Percentiles rank a stretch among this genome's conserved stretches.
Evolutionary conservation across 2,329 filamentous ascomycete genomes (phyloP).

Genomic region (Diaporthe nobilis): DNA sequence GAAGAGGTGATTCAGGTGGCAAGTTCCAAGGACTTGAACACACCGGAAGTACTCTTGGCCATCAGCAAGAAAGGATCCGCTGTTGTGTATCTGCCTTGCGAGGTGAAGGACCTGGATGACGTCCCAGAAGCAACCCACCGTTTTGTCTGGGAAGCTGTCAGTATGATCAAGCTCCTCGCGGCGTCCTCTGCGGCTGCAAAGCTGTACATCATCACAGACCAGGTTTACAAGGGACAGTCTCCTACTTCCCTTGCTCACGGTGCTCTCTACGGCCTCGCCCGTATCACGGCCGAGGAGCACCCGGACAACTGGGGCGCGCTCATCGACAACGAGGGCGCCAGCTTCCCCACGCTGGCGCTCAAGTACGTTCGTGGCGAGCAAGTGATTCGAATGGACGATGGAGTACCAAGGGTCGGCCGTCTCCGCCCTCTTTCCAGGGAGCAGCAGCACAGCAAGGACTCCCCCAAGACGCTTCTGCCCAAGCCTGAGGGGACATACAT

Average conservation of each 20-base stretch:
- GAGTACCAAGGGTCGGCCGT: background rate
- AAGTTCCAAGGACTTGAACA: background rate
- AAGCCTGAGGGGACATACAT: constrained; percentile 44
- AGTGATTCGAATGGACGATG: background rate
- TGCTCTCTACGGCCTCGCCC: background rate
- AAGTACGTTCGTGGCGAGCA: background rate
- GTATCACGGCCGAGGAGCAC: background rate
- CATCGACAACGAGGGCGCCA: background rate
- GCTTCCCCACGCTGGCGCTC: background rate
- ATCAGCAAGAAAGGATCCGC: background rate
- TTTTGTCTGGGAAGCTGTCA: background rate
- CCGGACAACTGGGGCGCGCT: constrained; percentile 7
- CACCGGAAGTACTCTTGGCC: background rate
- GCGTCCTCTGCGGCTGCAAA: background rate
- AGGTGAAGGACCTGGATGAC: background rate
- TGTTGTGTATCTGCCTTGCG: background rate
- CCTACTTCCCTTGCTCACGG: background rate
- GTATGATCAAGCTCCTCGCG: background rate
- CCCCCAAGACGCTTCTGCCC: constrained; percentile 36
- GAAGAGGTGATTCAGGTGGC: background rate
- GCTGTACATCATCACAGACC: background rate
- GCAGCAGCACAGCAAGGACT: background rate
- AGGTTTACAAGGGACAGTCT: background rate
- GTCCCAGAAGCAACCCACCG: background rate
- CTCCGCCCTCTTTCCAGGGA: background rate